Conservation (phyloP, 2,329 filamentous ascomycete genomes). For the Coleophoma cylindrospora region DNA sequence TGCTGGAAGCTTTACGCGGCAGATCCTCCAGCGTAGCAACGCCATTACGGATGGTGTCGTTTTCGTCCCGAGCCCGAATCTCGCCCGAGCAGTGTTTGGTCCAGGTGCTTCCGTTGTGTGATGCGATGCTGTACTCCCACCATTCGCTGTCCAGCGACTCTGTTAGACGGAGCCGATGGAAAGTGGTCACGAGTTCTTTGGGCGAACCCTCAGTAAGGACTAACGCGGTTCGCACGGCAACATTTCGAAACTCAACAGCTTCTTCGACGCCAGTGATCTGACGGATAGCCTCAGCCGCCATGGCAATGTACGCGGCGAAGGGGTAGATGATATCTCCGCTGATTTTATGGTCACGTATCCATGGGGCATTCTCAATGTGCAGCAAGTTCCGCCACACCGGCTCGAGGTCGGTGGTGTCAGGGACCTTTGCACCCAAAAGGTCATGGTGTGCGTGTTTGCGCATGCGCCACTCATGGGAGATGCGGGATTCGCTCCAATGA, state of each 20-base stretch:
- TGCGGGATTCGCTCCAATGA: background rate
- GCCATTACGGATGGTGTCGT: background rate
- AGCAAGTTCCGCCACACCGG: background rate
- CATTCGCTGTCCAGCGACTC: background rate
- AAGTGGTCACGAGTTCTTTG: background rate
- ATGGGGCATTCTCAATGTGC: background rate
- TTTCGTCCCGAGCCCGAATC: slow-evolving; percentile 5
- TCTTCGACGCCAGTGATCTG: background rate
- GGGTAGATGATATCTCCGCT: background rate
- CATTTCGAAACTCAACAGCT: background rate
- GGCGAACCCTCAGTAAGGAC: background rate
- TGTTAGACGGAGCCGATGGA: background rate
- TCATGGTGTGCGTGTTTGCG: background rate
- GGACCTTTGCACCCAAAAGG: background rate
- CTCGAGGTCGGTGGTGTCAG: background rate
- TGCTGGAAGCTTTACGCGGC: background rate
- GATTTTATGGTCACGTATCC: background rate
- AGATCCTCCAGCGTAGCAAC: background rate
- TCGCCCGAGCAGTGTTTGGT: slow-evolving; percentile 20
- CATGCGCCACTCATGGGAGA: background rate
- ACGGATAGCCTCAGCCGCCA: background rate
- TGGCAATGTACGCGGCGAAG: background rate
- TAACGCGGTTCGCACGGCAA: background rate
- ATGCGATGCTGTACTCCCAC: slow-evolving; percentile 18
- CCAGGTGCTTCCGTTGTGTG: slow-evolving; percentile 18